phyloP scores from a whole-genome alignment of 768 basidiomycete genomes.

The Mycena epipterygia region DNA sequence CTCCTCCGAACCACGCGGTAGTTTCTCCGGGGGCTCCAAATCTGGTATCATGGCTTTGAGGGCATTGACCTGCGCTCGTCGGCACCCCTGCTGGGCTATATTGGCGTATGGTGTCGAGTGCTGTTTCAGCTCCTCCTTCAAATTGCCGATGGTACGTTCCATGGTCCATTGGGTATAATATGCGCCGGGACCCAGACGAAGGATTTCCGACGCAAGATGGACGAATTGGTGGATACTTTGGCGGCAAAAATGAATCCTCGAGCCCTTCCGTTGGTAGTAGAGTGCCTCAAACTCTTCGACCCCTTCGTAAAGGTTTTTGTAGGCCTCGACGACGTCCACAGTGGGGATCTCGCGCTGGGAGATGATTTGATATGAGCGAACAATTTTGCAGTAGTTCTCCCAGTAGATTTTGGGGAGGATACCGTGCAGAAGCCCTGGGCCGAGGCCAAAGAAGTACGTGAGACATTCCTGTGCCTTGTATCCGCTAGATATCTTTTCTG shows the following conservation, averaged over 20 bases:
- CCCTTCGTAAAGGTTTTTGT: not conserved
- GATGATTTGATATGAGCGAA: constrained; percentile 12
- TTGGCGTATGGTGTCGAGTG: constrained; percentile 15
- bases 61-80: constrained; percentile 25
- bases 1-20: constrained; percentile 16
- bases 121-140: constrained; percentile 24
- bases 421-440: constrained; percentile 33
- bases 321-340: not conserved
- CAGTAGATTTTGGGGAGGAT: constrained; percentile 37
- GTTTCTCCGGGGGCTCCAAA: not conserved
- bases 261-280: constrained; percentile 6
- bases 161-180: constrained; percentile 24
- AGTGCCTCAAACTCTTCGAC: constrained; percentile 14
- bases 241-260: constrained; percentile 18
- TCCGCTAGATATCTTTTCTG: constrained; percentile 41
- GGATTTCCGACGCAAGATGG: not conserved
- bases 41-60: constrained; percentile 31
- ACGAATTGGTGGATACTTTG: constrained; percentile 17
- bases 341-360: constrained; percentile 4
- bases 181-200: constrained; percentile 5
- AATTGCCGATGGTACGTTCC: constrained; percentile 31
- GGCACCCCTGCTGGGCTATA: constrained; percentile 3
- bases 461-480: constrained; percentile 47
- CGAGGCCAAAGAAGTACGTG: constrained; percentile 36
- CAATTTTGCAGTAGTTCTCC: constrained; percentile 38